Conservation (phyloP, 768 basidiomycete species). For the Tulasnella sp. region DNA sequence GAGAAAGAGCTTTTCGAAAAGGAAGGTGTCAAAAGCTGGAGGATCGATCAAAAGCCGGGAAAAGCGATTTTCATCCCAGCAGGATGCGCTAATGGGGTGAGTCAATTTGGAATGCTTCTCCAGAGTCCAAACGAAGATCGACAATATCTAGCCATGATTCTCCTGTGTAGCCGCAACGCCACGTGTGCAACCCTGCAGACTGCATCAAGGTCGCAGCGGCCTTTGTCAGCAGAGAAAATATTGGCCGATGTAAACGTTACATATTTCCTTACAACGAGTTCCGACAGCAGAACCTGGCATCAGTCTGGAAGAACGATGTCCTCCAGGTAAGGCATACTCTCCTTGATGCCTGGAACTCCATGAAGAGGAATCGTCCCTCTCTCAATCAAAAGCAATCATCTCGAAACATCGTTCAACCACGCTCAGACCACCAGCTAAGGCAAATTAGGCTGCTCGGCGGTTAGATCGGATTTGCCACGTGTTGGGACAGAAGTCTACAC, state of each 20-base stretch:
- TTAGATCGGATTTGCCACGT: no score
- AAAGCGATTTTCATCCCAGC: constrained; percentile 96
- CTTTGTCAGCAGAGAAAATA: constrained; percentile 93
- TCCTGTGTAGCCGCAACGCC: constrained; percentile 41
- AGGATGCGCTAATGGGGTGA: constrained; percentile 86
- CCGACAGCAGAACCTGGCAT: constrained; percentile 82
- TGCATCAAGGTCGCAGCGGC: constrained; percentile 95
- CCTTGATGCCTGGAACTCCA: constrained; percentile 79
- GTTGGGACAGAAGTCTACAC: no score
- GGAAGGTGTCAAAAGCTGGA: constrained; percentile 72
- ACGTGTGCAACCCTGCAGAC: constrained; percentile 93
- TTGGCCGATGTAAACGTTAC: constrained; percentile 81
- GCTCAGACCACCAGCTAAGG: background rate
- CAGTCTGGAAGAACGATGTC: constrained; percentile 94
- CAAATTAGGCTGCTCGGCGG: background rate
- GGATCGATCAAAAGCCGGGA: constrained; percentile 88
- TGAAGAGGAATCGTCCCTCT: constrained; percentile 1
- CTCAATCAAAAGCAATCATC: background rate
- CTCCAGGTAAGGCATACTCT: constrained; percentile 89
- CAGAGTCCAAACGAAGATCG: constrained; percentile 43
- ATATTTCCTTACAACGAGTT: constrained; percentile 88
- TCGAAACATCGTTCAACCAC: background rate
- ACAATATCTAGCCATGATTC: constrained; percentile 7
- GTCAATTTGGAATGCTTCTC: constrained; percentile 57
- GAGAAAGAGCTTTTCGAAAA: constrained; percentile 68